Evolutionary conservation across 2,329 filamentous ascomycete genomes (phyloP).

Genomic region (Cryphonectria carpinicola): DNA sequence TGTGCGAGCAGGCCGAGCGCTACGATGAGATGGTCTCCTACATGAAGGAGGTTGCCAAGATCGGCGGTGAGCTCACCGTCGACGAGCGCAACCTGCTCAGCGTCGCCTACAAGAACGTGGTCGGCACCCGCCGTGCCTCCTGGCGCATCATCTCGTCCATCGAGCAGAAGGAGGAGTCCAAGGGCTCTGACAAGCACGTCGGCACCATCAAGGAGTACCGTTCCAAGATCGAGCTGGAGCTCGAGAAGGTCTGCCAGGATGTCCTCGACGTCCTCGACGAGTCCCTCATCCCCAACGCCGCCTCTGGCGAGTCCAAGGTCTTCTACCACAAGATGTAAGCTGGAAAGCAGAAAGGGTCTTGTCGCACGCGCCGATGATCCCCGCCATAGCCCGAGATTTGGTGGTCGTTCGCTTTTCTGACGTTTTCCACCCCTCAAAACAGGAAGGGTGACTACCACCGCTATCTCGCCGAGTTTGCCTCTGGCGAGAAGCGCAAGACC

Average conservation of each 20-base stretch:
- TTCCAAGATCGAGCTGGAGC: constrained; percentile 96
- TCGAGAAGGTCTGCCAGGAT: constrained; percentile 98
- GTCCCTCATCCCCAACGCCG: constrained; percentile 91
- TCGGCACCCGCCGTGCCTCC: constrained; percentile 95
- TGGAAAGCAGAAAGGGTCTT: not conserved
- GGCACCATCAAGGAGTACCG: constrained; percentile 94
- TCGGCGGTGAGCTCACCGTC: constrained; percentile 79
- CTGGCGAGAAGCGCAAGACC: constrained; percentile 88
- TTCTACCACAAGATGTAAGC: constrained; percentile 99
- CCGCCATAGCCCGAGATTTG: too few species aligned
- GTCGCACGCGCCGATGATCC: not conserved
- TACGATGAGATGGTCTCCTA: constrained; percentile 99
- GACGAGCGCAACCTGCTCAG: constrained; percentile 98
- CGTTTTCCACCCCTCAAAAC: constrained; percentile 28
- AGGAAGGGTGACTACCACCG: constrained; percentile 99
- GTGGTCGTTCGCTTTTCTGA: constrained; percentile 19
- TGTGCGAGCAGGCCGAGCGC: constrained; percentile 99
- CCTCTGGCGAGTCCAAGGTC: constrained; percentile 98
- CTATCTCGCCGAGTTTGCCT: constrained; percentile 91
- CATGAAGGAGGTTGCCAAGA: constrained; percentile 99
- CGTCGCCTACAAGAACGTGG: constrained; percentile 99
- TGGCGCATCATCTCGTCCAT: constrained; percentile 99
- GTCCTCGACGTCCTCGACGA: constrained; percentile 94
- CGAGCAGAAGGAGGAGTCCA: constrained; percentile 99
- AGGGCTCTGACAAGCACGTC: constrained; percentile 95